These are phyloP conservation scores for Dalbergia oliveri DNA, from an alignment of 306 rosid species.

Conservation along the genomic window DNA sequence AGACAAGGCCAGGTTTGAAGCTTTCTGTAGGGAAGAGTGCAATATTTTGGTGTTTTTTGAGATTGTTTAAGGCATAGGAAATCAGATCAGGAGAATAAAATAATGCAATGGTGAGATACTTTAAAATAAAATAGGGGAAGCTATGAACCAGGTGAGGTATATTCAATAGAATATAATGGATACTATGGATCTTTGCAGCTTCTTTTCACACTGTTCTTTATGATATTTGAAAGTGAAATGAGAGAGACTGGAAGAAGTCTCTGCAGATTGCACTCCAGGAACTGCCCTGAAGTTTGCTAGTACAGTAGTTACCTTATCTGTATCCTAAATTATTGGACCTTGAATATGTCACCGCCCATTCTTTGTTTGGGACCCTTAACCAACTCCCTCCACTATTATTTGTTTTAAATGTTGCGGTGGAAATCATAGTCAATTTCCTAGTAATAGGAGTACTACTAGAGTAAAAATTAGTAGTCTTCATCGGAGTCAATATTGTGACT, in stretches of 20 bases:
- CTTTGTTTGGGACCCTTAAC: neutral
- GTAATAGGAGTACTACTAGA: neutral
- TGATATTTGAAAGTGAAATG: neutral
- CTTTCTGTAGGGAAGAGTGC: neutral
- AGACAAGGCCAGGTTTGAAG: neutral
- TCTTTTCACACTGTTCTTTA: neutral
- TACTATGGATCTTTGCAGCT: neutral
- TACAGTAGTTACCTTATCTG: neutral
- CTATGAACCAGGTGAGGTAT: neutral
- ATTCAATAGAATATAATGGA: constrained; percentile 1
- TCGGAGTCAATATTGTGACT: neutral
- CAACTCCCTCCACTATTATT: neutral
- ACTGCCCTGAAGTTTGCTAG: neutral
- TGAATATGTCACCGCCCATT: neutral
- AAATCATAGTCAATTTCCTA: neutral
- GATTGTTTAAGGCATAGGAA: neutral
- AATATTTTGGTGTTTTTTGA: neutral
- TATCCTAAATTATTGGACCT: neutral
- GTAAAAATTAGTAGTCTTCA: neutral
- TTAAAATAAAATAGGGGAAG: neutral
- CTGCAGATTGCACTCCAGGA: neutral
- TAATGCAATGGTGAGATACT: neutral
- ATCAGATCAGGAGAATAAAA: constrained; percentile 6
- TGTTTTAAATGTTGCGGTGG: neutral
- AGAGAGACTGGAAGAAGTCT: constrained; percentile 8